Conservation (phyloP, 2,329 filamentous ascomycete species). For the Xylaria sp. region DNA sequence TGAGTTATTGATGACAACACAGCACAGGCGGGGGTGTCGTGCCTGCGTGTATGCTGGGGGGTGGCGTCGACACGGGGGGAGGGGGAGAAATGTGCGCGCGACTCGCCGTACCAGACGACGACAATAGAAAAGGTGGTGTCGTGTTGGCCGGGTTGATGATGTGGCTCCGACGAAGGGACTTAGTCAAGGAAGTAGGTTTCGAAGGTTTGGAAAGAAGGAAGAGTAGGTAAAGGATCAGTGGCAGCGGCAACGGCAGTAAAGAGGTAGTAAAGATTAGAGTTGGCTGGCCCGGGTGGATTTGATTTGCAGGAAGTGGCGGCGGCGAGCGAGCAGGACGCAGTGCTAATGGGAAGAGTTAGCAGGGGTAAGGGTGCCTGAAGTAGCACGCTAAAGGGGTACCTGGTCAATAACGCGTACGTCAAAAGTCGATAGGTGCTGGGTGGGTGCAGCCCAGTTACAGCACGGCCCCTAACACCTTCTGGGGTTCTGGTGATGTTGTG, state of each 20-base stretch:
- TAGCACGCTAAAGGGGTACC: conserved; percentile 18
- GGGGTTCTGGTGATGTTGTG: too few relatives aligned
- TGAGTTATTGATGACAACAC: conserved; percentile 38
- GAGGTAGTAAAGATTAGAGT: conserved; percentile 17
- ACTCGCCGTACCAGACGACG: conserved; percentile 40
- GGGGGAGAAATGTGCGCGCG: conserved; percentile 11
- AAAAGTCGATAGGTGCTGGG: conserved; percentile 7
- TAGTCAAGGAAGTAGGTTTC: conserved; percentile 1
- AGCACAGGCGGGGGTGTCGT: conserved; percentile 35
- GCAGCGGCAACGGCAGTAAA: neutral
- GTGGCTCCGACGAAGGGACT: conserved; percentile 25
- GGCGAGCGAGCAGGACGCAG: conserved; percentile 21
- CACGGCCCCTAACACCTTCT: too few relatives aligned
- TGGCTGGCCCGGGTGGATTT: conserved; percentile 28
- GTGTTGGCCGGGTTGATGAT: conserved; percentile 24
- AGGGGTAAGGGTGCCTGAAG: conserved; percentile 35
- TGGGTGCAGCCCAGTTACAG: neutral
- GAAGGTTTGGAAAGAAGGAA: conserved; percentile 22
- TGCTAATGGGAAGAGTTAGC: conserved; percentile 29
- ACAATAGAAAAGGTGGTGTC: conserved; percentile 14
- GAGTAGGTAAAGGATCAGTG: conserved; percentile 8
- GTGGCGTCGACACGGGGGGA: conserved; percentile 24
- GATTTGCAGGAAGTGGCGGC: conserved; percentile 33
- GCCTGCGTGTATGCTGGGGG: conserved; percentile 23
- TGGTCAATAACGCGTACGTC: conserved; percentile 14